Conservation (phyloP, 108 stramenopile species). For the Pseudonitzschia multiseries region DNA sequence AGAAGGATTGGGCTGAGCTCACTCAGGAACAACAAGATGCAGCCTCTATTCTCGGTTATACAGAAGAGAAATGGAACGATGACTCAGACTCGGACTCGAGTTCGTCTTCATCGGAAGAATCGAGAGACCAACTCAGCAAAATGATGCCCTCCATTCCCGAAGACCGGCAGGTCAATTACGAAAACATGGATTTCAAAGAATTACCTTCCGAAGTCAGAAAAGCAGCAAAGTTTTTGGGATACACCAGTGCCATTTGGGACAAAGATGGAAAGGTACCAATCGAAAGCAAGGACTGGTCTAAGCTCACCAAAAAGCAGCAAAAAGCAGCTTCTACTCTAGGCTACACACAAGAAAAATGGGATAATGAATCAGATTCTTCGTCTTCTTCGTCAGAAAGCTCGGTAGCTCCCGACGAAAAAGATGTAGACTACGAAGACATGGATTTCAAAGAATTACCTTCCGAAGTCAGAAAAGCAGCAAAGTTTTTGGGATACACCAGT, state of each 20-base stretch:
- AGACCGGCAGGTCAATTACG: conserved; percentile 7
- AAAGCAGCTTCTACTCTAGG: conserved; percentile 41
- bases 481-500: conserved; percentile 39
- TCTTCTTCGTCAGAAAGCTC: not conserved
- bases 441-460: conserved; percentile 47
- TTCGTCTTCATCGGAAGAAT: conserved; percentile 16
- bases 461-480: conserved; percentile 42
- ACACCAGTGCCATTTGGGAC: conserved; percentile 40
- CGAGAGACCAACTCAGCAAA: conserved; percentile 33
- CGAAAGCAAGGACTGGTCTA: conserved; percentile 34
- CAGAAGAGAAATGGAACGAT: conserved; percentile 39
- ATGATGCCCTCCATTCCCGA: conserved; percentile 26
- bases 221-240: conserved; percentile 45
- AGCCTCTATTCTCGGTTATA: conserved; percentile 40
- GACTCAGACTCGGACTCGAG: conserved; percentile 9
- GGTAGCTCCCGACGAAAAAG: not conserved
- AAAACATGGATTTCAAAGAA: conserved; percentile 42
- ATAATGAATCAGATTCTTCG: conserved; percentile 13
- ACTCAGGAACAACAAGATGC: conserved; percentile 45
- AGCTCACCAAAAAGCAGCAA: conserved; percentile 45
- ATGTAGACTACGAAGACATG: conserved; percentile 23
- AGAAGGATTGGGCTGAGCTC: conserved; percentile 42
- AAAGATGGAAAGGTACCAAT: conserved; percentile 24
- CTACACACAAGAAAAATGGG: conserved; percentile 45
- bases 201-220: conserved; percentile 41